Percentiles rank a stretch among this genome's conserved stretches.
These are phyloP conservation scores for Raffaelea ambrosiae DNA, from an alignment of 2,329 filamentous ascomycete genomes.

Conservation along the genomic window DNA sequence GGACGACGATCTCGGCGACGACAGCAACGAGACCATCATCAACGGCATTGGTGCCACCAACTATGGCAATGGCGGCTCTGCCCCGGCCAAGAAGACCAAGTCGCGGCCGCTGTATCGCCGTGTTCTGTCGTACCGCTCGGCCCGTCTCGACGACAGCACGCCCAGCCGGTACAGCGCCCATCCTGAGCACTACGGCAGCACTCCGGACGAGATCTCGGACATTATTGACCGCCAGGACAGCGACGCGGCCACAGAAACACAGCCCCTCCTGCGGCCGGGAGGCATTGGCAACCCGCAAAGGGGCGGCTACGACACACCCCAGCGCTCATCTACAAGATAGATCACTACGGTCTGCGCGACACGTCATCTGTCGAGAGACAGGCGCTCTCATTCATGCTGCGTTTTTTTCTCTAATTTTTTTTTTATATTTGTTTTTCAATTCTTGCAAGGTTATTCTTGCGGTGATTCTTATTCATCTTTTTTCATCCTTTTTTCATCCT, in stretches of 20 bases:
- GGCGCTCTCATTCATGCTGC: neutral
- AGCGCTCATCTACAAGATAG: too few species aligned
- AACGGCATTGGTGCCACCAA: neutral
- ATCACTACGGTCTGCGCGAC: too few species aligned
- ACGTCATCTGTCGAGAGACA: too few species aligned
- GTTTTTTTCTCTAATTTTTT: neutral
- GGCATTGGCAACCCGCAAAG: constrained; percentile 35
- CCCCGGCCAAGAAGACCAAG: constrained; percentile 23
- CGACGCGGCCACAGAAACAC: constrained; percentile 40
- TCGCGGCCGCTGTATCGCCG: constrained; percentile 22
- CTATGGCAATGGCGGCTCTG: neutral
- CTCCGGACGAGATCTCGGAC: constrained; percentile 40
- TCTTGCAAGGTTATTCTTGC: too few species aligned
- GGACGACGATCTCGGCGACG: constrained; percentile 4
- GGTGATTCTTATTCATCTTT: too few species aligned
- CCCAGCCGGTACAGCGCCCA: constrained; percentile 44
- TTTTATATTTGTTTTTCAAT: neutral
- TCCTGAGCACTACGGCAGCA: constrained; percentile 42
- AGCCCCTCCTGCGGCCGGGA: constrained; percentile 40
- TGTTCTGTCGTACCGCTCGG: constrained; percentile 28
- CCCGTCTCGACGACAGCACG: constrained; percentile 41
- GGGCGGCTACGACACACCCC: neutral
- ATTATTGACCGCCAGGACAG: constrained; percentile 41
- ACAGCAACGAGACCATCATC: neutral
- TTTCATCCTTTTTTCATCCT: too few species aligned